Base-by-base conservation (phyloP, 2,329 filamentous ascomycete genomes). In the Sporothrix pallida region DNA sequence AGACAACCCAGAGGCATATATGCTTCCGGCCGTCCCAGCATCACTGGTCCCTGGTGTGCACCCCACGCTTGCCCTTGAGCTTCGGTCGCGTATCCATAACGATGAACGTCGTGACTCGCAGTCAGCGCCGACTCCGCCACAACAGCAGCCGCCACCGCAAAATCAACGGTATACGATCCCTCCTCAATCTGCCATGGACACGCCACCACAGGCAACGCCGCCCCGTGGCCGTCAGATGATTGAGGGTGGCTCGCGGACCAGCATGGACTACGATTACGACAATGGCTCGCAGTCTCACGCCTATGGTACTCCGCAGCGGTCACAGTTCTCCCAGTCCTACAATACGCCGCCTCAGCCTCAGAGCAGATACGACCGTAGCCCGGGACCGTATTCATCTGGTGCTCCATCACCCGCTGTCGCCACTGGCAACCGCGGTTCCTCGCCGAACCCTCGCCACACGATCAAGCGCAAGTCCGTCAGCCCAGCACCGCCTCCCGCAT, bases 391-490 rank as follows among this genome's bases (percentile, higher is more conserved):
- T 73, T 80, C 81, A 0, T 80, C 82, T 1, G 81, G 78, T 37
- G 81, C 78, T 3, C 76, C 79, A 12, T 78, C 80, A 1, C 79
- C 81, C 2, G 81, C 58, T 4, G 71, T 58, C 0, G n/a, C 26
- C 12, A 76, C 83, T 72, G 84, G 83, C 75, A 82, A 81, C n/a
- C 81, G 82, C 46, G 82, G 81, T 17, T 80, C 82, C 71, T 87
- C 83, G 62, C 86, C 86, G 15, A 74, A 75, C 67, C 77, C 80
- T 17, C 80, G 86, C 77, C 86, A 88, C 76, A 88, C 87, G 48
- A 89, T 90, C 75, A 86, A 83, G 74, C 89, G 92, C 71, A 95
- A 95, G 80, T 94, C 92, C 0, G 88, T 94, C 46, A 94, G 92
- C 77, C 91, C 92, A 2, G 87, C 88, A 1, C 92, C 88, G 1